A percentile compares a stretch with the other conserved stretches of the same genome.
phyloP scores from a whole-genome alignment of 2,329 filamentous ascomycete genomes.

The Colletotrichum graminicola region DNA sequence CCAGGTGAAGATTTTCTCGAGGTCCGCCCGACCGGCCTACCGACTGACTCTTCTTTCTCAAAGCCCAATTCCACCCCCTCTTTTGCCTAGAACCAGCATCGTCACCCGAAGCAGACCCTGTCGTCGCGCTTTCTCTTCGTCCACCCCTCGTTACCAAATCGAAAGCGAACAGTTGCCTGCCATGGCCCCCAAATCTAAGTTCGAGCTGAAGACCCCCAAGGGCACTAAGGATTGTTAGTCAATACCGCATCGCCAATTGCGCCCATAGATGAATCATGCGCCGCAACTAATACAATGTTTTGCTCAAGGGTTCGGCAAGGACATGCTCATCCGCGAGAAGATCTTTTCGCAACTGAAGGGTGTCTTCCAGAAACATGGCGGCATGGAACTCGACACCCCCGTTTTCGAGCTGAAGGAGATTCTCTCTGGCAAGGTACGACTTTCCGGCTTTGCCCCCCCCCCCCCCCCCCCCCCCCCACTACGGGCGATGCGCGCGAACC shows the following conservation, averaged over 20 bases:
- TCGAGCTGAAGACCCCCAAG: constrained; percentile 89
- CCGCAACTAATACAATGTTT: constrained; percentile 31
- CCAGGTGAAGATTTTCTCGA: constrained; percentile 40
- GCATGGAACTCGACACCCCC: constrained; percentile 81
- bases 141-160: constrained; percentile 6
- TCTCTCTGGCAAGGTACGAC: constrained; percentile 75
- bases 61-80: constrained; percentile 39
- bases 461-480: constrained; percentile 24
- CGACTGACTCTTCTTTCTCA: constrained; percentile 42
- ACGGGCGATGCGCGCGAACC: constrained; percentile 19
- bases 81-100: constrained; percentile 20
- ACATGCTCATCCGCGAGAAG: constrained; percentile 84
- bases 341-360: constrained; percentile 82
- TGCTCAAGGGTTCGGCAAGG: constrained; percentile 72
- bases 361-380: constrained; percentile 88
- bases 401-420: constrained; percentile 92
- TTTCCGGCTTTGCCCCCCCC: constrained; percentile 24
- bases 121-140: constrained; percentile 34
- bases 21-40: constrained; percentile 42
- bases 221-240: constrained; percentile 84
- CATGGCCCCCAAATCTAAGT: constrained; percentile 62
- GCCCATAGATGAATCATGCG: constrained; percentile 20
- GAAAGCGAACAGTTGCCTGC: constrained; percentile 32
- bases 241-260: constrained; percentile 37
- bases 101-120: constrained; percentile 20